Conservation (phyloP, 129 eudicot species). For the Tanacetum coccineum region DNA sequence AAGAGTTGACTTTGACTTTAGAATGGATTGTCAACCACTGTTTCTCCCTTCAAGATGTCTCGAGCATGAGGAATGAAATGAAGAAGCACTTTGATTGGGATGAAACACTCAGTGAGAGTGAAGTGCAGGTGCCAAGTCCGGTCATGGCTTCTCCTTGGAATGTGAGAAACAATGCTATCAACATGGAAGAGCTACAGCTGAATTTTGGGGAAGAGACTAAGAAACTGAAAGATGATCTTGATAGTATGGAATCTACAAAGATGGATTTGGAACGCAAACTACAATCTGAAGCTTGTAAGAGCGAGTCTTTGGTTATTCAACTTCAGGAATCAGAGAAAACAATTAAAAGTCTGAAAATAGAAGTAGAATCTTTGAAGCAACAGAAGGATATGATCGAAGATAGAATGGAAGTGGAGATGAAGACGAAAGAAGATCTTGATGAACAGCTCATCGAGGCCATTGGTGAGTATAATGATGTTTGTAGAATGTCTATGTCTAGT, state of each 20-base stretch:
- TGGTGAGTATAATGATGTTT: slow-evolving; percentile 38
- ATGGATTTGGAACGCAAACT: slow-evolving; percentile 38
- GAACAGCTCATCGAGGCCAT: slow-evolving; percentile 46
- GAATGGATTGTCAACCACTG: slow-evolving; percentile 93
- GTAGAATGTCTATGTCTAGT: slow-evolving; percentile 25
- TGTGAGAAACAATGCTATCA: slow-evolving; percentile 3
- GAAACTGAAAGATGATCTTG: slow-evolving; percentile 34
- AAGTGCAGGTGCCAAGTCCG: slow-evolving; percentile 12
- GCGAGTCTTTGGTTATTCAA: slow-evolving; percentile 33
- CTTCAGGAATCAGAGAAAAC: slow-evolving; percentile 45
- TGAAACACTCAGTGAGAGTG: slow-evolving; percentile 57
- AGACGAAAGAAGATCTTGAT: slow-evolving; percentile 55
- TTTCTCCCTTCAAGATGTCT: slow-evolving; percentile 91
- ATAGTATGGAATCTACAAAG: slow-evolving; percentile 27
- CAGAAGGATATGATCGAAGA: slow-evolving; percentile 40
- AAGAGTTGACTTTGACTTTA: slow-evolving; percentile 52
- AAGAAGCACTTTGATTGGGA: slow-evolving; percentile 77
- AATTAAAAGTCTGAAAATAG: slow-evolving; percentile 36
- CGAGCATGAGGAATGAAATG: slow-evolving; percentile 67
- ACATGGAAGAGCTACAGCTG: not conserved
- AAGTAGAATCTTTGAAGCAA: slow-evolving; percentile 40
- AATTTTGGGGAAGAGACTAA: slow-evolving; percentile 28
- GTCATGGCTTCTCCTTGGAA: slow-evolving; percentile 5
- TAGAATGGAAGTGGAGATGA: slow-evolving; percentile 34
- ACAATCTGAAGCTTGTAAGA: slow-evolving; percentile 28